These are phyloP conservation scores for Lentinula sp. DNA, from an alignment of 768 basidiomycete genomes.

Conservation along the genomic window DNA sequence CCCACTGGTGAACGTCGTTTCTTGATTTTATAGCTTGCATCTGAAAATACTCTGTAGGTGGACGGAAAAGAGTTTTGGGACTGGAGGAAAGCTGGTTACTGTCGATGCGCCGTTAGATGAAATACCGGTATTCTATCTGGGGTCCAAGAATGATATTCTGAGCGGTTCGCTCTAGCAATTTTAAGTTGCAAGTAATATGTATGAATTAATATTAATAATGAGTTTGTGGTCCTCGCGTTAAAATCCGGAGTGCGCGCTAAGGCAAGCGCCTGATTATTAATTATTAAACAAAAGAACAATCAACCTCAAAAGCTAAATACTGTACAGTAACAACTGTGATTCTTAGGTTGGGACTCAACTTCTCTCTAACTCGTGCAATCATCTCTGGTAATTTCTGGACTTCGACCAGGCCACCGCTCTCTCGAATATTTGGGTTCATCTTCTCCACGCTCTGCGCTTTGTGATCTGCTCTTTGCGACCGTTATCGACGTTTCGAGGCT, in stretches of 20 bases:
- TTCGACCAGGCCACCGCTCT: not conserved
- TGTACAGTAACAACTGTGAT: no score
- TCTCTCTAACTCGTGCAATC: not conserved
- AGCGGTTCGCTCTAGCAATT: conserved; percentile 7
- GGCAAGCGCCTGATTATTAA: not conserved
- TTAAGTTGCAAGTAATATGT: no score
- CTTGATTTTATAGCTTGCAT: not conserved
- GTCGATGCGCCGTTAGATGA: conserved; percentile 23
- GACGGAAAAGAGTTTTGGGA: conserved; percentile 23
- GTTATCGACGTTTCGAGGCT: no score
- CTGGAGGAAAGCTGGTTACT: conserved; percentile 21
- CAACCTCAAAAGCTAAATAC: not conserved
- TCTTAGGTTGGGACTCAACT: not conserved
- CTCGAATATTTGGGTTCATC: not conserved
- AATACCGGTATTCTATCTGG: conserved; percentile 29
- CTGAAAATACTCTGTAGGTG: conserved; percentile 18
- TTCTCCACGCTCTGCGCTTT: no score
- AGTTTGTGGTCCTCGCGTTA: not conserved
- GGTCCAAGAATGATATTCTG: conserved; percentile 22
- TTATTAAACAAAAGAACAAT: not conserved
- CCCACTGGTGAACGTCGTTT: conserved; percentile 15
- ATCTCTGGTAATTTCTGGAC: not conserved
- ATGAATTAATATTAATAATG: not conserved
- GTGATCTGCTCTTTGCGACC: no score
- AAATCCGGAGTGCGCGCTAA: not conserved